phyloP scores from a whole-genome alignment of 2,329 filamentous ascomycete genomes.

The Cladobotryum protrusum region DNA sequence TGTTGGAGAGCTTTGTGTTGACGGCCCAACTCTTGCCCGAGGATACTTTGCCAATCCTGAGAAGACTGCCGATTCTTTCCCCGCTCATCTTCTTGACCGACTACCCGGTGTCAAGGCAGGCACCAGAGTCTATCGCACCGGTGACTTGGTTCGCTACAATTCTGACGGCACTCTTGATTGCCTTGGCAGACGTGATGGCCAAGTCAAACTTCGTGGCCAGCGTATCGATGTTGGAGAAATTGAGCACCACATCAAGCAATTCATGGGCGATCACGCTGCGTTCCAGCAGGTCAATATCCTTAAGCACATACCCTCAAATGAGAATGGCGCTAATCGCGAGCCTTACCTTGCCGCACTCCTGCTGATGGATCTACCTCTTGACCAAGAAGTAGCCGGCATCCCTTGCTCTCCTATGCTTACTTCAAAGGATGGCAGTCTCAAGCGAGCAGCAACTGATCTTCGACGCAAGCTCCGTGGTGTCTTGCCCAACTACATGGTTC shows the following conservation, averaged over 20 bases:
- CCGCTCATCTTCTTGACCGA: no score
- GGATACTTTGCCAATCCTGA: neutral
- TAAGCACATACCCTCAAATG: no score
- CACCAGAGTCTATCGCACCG: neutral
- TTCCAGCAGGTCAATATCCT: no score
- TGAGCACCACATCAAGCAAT: neutral
- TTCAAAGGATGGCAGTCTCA: no score
- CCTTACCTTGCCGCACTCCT: neutral
- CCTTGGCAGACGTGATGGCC: neutral
- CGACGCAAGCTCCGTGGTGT: neutral
- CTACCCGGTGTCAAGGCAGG: neutral
- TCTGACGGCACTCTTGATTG: neutral
- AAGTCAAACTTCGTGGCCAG: neutral
- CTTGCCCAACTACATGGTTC: neutral
- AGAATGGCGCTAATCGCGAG: neutral
- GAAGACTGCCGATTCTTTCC: neutral
- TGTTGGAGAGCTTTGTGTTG: neutral
- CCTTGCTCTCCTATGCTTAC: no score
- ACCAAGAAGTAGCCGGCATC: neutral
- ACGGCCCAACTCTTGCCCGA: neutral
- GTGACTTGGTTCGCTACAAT: neutral
- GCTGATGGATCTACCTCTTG: neutral
- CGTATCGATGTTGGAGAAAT: neutral
- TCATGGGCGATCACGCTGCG: no score
- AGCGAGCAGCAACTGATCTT: neutral